phyloP scores from a whole-genome alignment of 75 land plant genomes.

The Pinus taeda region DNA sequence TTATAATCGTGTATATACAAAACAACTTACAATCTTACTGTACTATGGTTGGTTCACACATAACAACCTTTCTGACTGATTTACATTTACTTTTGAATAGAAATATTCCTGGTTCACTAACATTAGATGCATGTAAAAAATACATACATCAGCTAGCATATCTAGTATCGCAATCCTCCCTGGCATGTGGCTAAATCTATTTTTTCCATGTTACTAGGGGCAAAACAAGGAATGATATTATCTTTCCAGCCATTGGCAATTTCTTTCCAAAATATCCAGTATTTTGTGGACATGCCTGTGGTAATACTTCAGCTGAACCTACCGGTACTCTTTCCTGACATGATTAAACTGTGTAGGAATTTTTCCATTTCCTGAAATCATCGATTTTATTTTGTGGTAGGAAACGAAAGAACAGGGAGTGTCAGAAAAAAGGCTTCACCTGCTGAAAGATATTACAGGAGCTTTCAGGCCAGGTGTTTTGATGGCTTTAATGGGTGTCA shows the following conservation, averaged over 20 bases:
- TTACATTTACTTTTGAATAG: no score
- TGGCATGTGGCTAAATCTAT: not conserved
- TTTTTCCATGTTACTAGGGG: not conserved
- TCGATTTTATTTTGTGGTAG: not conserved
- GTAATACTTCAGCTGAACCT: conserved; percentile 9
- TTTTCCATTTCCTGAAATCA: not conserved
- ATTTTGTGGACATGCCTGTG: conserved; percentile 22
- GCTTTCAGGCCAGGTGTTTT: conserved; percentile 82
- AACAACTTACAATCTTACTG: not conserved
- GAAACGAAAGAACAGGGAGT: conserved; percentile 86
- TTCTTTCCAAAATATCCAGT: conserved; percentile 18
- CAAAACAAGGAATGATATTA: conserved; percentile 17
- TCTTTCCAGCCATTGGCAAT: conserved; percentile 17
- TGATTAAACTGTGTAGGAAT: conserved; percentile 10
- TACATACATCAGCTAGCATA: not conserved
- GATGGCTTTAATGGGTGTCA: conserved; percentile 84
- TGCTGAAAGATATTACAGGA: conserved; percentile 62
- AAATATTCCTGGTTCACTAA: no score
- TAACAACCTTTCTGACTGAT: no score
- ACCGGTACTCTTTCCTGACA: not conserved
- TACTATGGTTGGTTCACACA: no score
- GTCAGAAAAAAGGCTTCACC: conserved; percentile 63
- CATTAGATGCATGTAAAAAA: no score
- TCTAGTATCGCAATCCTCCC: not conserved
- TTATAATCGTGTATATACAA: not conserved